Evolutionary conservation across 805 yeast genomes (phyloP).

Genomic region (Metschnikowia kofuensis): DNA sequence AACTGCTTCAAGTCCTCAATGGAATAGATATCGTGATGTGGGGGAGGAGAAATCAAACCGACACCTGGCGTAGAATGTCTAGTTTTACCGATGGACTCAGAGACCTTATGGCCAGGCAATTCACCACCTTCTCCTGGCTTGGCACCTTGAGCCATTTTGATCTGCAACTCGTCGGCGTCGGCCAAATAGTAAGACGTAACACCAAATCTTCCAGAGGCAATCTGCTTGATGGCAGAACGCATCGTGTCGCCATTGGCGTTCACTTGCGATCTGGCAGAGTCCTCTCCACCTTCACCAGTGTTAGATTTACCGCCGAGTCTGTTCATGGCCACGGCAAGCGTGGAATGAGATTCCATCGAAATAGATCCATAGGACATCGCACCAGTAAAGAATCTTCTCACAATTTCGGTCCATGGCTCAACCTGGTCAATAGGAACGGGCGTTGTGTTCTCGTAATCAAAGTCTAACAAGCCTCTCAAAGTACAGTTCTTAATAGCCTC

Average conservation of each 20-base stretch:
- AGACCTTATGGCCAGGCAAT: conserved; percentile 90
- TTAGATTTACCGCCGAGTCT: conserved; percentile 96
- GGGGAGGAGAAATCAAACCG: conserved; percentile 96
- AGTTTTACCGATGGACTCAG: conserved; percentile 84
- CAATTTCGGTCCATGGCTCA: conserved; percentile 99
- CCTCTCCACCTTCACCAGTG: conserved; percentile 99
- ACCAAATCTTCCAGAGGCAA: conserved; percentile 98
- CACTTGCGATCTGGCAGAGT: conserved; percentile 80
- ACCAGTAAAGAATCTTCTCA: conserved; percentile 96
- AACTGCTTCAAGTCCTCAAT: conserved; percentile 97
- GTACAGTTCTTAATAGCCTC: conserved; percentile 94
- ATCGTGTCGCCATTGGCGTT: conserved; percentile 90
- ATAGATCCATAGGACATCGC: conserved; percentile 99
- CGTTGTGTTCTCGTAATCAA: conserved; percentile 68
- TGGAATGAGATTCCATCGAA: conserved; percentile 97
- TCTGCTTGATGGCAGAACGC: conserved; percentile 98
- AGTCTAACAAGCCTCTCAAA: conserved; percentile 87
- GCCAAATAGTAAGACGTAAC: conserved; percentile 92
- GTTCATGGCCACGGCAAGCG: conserved; percentile 98
- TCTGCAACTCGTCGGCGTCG: conserved; percentile 96
- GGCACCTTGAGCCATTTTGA: conserved; percentile 99
- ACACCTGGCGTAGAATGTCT: conserved; percentile 97
- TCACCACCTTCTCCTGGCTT: conserved; percentile 99
- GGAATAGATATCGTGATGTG: conserved; percentile 97
- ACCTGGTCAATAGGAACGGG: conserved; percentile 95